Evolutionary conservation across 257 asterid species (phyloP), one percentile per base, ranked within the genome.

Genomic region (Solanum paucissectum): DNA sequence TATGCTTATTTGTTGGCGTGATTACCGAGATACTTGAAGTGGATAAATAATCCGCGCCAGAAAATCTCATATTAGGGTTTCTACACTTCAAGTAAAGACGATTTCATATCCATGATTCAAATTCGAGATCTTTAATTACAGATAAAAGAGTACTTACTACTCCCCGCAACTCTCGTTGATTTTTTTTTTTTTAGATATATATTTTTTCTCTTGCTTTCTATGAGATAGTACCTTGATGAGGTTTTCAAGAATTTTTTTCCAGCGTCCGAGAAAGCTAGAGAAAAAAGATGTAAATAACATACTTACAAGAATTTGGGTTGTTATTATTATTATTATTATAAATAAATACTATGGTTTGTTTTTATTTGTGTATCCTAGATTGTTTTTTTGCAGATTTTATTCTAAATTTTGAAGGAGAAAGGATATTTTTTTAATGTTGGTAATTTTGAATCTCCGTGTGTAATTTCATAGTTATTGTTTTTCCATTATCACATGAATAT

Each of bases 1-100:
- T n/a, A 96, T 96, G 98, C 95, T 96, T 36, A 89, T 95, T 66
- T 96, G 99, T 91, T 96, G 98, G 98, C 93, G 97, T 69, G 98
- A 96, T 25, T 96, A 95, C 36, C 34, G 86, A 38, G 97, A 96
- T 89, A 91, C 95, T 38, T 95, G 94, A 94, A 81, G 40, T 23
- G 9, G 20, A 12, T 4, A 37, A 40, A 13, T 8, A 60, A 60
- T 60, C 12, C 3, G 3, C 23, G 5, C 9, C 12, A 0, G 1
- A 20, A 58, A 23, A 7, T 58, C 12, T 58, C 68, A 21, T 23
- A 7, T 60, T 60, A 23, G 32, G 32, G 13, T 60, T 60, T 21
- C 32, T 44, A 3, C 11, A 16, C 36, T 77, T 12, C 33, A 0
- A 5, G 3, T 2, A 66, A 25, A n/a, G 6, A 12, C 3, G 37